Evolutionary conservation across 2,329 filamentous ascomycete species (phyloP), one percentile per base, ranked within the genome.

Genomic region (Cytospora chrysosperma): DNA sequence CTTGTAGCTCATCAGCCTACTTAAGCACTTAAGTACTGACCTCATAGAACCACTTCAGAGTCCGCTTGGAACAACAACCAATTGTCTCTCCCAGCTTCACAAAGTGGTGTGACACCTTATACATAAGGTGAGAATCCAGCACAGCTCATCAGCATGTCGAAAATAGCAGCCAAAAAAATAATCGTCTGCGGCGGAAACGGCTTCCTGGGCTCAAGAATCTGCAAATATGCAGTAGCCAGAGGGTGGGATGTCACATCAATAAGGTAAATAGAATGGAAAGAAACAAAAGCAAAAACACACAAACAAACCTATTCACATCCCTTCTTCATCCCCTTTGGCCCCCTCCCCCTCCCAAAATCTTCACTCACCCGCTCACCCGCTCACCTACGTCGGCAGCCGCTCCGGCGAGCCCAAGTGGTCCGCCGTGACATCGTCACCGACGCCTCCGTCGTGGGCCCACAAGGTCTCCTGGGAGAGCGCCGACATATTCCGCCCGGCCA

Each of bases 241-340:
- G 92, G 93, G 61, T 98, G 94, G 94, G 86, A 93, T 63, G 94
- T 98, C 55, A 94, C 88, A 26, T 97, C 93, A 7, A 88, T 99
- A 71, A 96, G 93, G 92, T 93, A 86, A 65, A 70, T 54, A n/a
- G n/a, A n/a, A n/a, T 34, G 4, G 15, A 34, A 15, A 1, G 12
- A 34, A 34, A 6, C 13, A 24, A 27, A n/a, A n/a, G n/a, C n/a
- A n/a, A n/a, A n/a, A n/a, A 27, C 57, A 13, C 21, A 2, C 26
- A 17, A 15, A 15, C n/a, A n/a, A n/a, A 12, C 19, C 15, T 32
- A 21, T 21, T n/a, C 37, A 49, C 27, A 32, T 28, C 49, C 56
- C 4, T n/a, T 0, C 10, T 24, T n/a, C n/a, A n/a, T n/a, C 10
- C 24, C 26, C 2, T 17, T 12, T 1, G 19, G n/a, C n/a, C n/a